phyloP scores from a whole-genome alignment of 805 yeast species.

The Grigorovia humatica region DNA sequence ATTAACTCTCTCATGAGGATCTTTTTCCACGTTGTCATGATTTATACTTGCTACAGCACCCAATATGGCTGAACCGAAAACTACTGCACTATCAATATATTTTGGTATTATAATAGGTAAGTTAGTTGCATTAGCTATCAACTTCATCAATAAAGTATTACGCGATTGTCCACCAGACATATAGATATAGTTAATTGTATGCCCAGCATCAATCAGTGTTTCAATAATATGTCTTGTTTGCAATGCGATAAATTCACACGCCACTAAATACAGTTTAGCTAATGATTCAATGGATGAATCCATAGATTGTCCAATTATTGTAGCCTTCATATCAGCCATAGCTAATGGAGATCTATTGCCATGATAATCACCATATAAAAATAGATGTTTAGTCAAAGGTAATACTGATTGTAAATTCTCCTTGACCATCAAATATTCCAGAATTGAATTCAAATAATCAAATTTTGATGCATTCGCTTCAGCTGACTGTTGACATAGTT shows the following conservation, averaged over 20 bases:
- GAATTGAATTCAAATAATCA: conserved; percentile 67
- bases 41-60: conserved; percentile 79
- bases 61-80: conserved; percentile 86
- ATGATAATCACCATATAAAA: conserved; percentile 92
- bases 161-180: conserved; percentile 97
- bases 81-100: conserved; percentile 95
- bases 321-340: conserved; percentile 85
- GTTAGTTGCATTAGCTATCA: conserved; percentile 88
- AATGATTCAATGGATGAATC: conserved; percentile 76
- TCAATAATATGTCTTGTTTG: conserved; percentile 94
- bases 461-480: conserved; percentile 64
- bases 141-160: conserved; percentile 77
- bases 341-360: conserved; percentile 98
- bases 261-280: conserved; percentile 80
- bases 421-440: conserved; percentile 54
- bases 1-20: conserved; percentile 27
- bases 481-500: conserved; percentile 57
- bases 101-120: conserved; percentile 86
- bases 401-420: conserved; percentile 61
- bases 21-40: conserved; percentile 5
- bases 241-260: conserved; percentile 95
- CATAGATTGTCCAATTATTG: conserved; percentile 88
- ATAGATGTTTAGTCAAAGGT: conserved; percentile 70
- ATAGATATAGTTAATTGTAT: conserved; percentile 61
- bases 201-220: conserved; percentile 73